Evolutionary conservation across 768 basidiomycete species (phyloP), one percentile per base, ranked within the genome.

Genomic region (Pisolithus marmoratus): DNA sequence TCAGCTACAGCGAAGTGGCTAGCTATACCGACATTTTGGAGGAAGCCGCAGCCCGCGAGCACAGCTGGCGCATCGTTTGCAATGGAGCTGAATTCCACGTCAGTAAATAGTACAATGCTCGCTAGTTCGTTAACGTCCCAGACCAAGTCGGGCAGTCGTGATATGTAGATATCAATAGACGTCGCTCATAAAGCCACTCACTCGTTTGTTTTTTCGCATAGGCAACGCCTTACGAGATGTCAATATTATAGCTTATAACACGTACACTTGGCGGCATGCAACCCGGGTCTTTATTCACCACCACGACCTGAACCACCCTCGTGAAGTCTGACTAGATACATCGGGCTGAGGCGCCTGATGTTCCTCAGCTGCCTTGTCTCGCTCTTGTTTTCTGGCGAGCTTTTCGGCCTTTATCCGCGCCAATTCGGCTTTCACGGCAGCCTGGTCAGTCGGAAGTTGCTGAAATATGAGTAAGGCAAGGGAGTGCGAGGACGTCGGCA

Each of bases 331-430:
- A 7, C 45, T 22, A 23, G 58, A 52, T 46, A 54, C 52, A 23
- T 45, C 38, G 7, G 34, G 56, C 50, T 50, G 52, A 38, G 60
- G 17, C 15, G 15, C 50, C 48, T 59, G 53, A 29, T 60, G 60
- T 52, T 64, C 64, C 29, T 57, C 46, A 51, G 68, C 58, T 54
- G 72, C 73, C 57, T 56, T 77, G 63, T 76, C 73, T 50, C 74
- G 71, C 41, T 79, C 73, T 38, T 72, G 65, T 53, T 62, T 73
- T 48, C 66, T 65, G 45, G 72, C 70, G 5, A 79, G 72, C 52
- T 78, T 79, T 58, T 84, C 80, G 4, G 81, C 78, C 57, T 82
- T 85, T 56, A 90, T 85, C 54, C 85, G 79, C 27, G 82, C 82
- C 43, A 90, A 67, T 62, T 90, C 88, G 55, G 79, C 81, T 51